Base-by-base conservation (phyloP, 768 basidiomycete genomes). In the Daedaleopsis nitida region DNA sequence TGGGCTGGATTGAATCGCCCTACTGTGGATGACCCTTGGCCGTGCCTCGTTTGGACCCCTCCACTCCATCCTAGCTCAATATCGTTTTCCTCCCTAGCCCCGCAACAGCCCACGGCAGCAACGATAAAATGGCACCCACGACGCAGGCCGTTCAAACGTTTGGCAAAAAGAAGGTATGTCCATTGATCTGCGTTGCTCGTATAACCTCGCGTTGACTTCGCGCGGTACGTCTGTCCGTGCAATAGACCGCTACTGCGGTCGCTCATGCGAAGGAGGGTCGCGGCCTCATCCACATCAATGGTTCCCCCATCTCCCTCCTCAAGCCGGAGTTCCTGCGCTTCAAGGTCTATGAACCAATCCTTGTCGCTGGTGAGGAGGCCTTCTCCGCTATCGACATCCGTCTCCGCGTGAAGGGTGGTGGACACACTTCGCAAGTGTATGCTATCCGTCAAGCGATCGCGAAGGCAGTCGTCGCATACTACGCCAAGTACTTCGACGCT, bases 361-460 rank as follows among this genome's bases (percentile, higher is more conserved):
- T 99, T 68, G 91, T 97, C 60, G 89, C 89, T 62, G 94, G 94
- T 64, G 91, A 94, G 72, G 94, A 97, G 49, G 83, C 90, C 42
- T 95, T 98, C 74, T 78, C 83, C 59, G 81, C 82, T 66, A 83
- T 98, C 69, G 96, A 99, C 80, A 95, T 99, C 78, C 92, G 96
- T 68, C 92, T 98, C 57, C 93, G 96, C 53, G 96, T 97, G 68
- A 96, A 95, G 78, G 97, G 97, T 75, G 97, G 97, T 84, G 97
- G 97, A 78, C 97, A 98, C 83, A 95, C 94, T 62, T 96, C 96
- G 57, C 96, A 99, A 78, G 85, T 99, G 65, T 99, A 98, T 80
- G 97, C 97, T 65, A 94, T 98, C 75, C 93, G 97, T 65, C 97
- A 99, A 82, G 97, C 97, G 42, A 96, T 99, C 71, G 91, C 93